A percentile compares a stretch with the other conserved stretches of the same genome.
Evolutionary conservation across 1,139 yeast species (phyloP).

Genomic region (Scheffersomyces illinoinensis): DNA sequence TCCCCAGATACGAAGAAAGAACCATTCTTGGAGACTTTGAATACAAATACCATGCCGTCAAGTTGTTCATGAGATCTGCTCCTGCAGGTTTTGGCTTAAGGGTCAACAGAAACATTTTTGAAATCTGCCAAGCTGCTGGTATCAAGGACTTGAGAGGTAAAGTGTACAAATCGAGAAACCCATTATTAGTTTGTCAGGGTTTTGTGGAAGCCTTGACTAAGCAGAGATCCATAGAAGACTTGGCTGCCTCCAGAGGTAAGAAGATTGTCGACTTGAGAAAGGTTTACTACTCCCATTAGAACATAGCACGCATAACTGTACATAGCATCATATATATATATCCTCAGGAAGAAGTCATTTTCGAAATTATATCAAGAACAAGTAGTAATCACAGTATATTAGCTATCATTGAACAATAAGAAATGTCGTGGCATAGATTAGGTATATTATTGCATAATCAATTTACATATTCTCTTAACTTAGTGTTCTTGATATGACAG

Average conservation of each 20-base stretch:
- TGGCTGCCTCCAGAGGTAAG: constrained; percentile 93
- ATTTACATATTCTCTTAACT: no score
- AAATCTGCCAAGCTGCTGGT: constrained; percentile 93
- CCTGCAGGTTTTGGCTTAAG: constrained; percentile 95
- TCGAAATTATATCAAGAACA: not conserved
- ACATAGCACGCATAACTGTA: not conserved
- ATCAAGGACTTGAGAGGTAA: constrained; percentile 91
- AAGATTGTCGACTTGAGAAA: constrained; percentile 91
- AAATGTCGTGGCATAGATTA: not conserved
- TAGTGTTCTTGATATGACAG: no score
- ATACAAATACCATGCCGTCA: constrained; percentile 84
- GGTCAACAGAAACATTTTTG: constrained; percentile 88
- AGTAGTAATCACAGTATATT: no score
- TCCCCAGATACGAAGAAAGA: constrained; percentile 88
- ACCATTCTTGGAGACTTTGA: constrained; percentile 86
- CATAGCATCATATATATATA: not conserved
- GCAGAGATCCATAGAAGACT: constrained; percentile 81
- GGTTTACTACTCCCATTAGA: constrained; percentile 65
- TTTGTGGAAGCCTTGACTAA: constrained; percentile 81
- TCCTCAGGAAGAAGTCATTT: not conserved
- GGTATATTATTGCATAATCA: not conserved
- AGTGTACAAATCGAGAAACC: constrained; percentile 88
- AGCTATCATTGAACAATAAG: not conserved
- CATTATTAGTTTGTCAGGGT: constrained; percentile 92
- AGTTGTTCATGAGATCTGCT: constrained; percentile 78